Base-by-base conservation (phyloP, 2,329 filamentous ascomycete genomes). In the Colletotrichum somersetense region DNA sequence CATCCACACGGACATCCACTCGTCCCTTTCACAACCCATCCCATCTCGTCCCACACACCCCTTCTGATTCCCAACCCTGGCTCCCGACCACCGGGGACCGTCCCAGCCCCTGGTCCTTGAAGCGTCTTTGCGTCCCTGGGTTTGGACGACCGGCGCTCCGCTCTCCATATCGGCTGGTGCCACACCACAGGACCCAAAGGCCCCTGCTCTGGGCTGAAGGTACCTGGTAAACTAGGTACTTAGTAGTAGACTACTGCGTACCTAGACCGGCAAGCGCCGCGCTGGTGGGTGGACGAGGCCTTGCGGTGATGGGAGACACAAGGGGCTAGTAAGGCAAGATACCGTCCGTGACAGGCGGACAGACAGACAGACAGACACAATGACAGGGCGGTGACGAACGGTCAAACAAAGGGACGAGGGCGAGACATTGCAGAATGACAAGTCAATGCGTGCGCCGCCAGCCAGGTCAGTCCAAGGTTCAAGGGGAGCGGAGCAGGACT, bases 161-260 rank as follows among this genome's bases (percentile, higher is more conserved):
- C 18, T 64, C 64, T 69, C 69, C 69, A 61, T 65, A 61, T 70
- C 65, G 48, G 52, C 53, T 66, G 71, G 71, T 71, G 67, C 58
- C 73, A 67, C 73, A 71, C 66, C 65, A 73, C 63, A 59, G 71
- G 67, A 46, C 53, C 40, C 42, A 30, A 63, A 16, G 30, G 40
- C 73, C 72, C 71, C 66, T 70, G 66, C 62, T 66, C 46, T 68
- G 62, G 71, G 73, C 73, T 74, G 73, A 74, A 73, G 73, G 73
- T 65, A 30, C 30, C 30, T 30, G 30, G 30, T 30, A 30, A 30
- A 30, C 30, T 30, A 30, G 30, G 30, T 30, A 30, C 30, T 5
- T 30, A 30, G 30, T 30, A 30, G 30, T 30, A 3, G 30, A 30
- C 30, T 30, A 30, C 30, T 30, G 30, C 30, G 30, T 30, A 30